Base-by-base conservation (phyloP, 345 rosid species). In the Hypericum perforatum region DNA sequence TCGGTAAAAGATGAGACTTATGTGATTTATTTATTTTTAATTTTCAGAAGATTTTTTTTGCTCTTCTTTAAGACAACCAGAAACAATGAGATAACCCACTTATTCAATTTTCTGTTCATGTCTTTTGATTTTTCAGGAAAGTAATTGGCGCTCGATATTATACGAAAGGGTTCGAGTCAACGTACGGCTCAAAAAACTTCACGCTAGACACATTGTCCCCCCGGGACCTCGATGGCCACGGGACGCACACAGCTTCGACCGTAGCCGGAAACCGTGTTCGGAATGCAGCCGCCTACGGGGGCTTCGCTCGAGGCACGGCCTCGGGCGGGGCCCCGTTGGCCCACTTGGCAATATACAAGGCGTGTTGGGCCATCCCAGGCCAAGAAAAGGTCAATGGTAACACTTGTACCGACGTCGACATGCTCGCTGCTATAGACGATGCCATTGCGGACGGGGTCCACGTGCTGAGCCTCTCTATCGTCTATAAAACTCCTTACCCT, bases 341-440 rank as follows among this genome's bases (percentile, higher is more conserved):
- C 60, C 96, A 79, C 58, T 66, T 87, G 3, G 84, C 98, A 5
- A 55, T 87, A 11, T 91, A 87, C 75, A 87, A 91, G 65, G 95
- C 70, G 0, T 91, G 98, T 52, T 91, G 98, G 98, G 79, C 88
- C 7, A 38, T 56, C 13, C 96, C 98, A 0, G 58, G 64, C 39
- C 12, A 10, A 6, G 65, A 70, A 10, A 82, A 82, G 58, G 65
- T 54, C 0, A 43, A 7, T 0, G 82, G 84, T 8, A 84, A 82
- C 63, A 43, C 56, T 0, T 91, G 98, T 59, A 41, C 54, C 7
- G 68, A 70, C 32, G 90, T 59, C 16, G 98, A 87, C 58, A 79
- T 91, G 88, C 72, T 87, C 11, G 95, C 86, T 0, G 96, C 85
- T 10, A 69, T 91, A 0, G 98, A 91, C 32, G 89, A 84, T 8